phyloP scores from a whole-genome alignment of 306 rosid species.

The Prunus padus region DNA sequence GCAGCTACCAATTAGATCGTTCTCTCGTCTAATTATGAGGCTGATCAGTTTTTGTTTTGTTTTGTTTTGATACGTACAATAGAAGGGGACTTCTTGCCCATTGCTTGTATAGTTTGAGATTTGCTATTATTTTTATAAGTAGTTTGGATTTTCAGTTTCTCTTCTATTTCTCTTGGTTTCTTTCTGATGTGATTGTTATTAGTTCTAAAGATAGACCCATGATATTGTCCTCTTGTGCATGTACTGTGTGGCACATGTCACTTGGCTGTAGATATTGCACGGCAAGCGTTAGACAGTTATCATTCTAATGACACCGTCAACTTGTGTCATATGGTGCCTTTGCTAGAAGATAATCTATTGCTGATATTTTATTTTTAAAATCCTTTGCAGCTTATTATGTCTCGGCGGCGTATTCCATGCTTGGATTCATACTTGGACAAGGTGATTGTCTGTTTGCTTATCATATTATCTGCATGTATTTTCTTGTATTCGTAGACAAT shows the following conservation, averaged over 20 bases:
- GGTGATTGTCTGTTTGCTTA: constrained; percentile 32
- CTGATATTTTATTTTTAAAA: constrained; percentile 14
- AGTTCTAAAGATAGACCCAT: not conserved
- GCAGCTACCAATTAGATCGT: not conserved
- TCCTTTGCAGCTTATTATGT: constrained; percentile 81
- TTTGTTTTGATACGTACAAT: not conserved
- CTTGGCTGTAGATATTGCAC: constrained; percentile 7
- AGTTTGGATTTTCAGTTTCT: not conserved
- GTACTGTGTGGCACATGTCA: not conserved
- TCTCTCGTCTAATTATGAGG: not conserved
- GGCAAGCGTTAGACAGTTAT: not conserved
- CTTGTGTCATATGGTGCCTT: constrained; percentile 1
- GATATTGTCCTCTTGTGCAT: not conserved
- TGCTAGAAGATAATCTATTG: constrained; percentile 20
- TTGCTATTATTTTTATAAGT: not conserved
- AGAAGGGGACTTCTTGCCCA: not conserved
- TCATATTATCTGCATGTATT: not conserved
- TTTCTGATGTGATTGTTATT: not conserved
- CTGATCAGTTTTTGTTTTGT: not conserved
- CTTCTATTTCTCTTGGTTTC: not conserved
- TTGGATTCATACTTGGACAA: constrained; percentile 94
- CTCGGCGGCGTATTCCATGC: constrained; percentile 91
- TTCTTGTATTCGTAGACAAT: not conserved
- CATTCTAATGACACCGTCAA: not conserved
- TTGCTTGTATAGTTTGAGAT: not conserved